Evolutionary conservation across 176 grass and related monocot species (phyloP).

Genomic region (Miscanthus lutarioriparius): DNA sequence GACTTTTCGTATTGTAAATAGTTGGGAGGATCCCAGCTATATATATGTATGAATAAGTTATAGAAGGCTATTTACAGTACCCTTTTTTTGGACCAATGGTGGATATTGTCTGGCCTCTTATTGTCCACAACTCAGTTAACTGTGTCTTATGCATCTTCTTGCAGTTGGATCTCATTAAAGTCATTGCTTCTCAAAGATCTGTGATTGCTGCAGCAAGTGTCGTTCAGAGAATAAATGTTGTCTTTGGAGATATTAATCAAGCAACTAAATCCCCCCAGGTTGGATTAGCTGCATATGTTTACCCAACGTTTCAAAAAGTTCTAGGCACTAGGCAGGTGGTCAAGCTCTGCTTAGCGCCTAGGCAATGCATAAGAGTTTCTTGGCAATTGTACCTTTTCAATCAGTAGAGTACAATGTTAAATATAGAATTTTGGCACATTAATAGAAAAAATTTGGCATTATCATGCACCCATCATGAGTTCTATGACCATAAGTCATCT

Average conservation of each 20-base stretch:
- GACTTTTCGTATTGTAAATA: background rate
- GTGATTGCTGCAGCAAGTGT: conserved; percentile 72
- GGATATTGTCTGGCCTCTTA: background rate
- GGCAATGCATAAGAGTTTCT: background rate
- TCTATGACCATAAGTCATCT: background rate
- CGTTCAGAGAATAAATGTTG: conserved; percentile 70
- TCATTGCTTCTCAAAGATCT: conserved; percentile 85
- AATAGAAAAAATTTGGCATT: background rate
- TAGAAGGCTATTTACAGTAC: background rate
- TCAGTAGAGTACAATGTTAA: background rate
- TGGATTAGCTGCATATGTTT: conserved; percentile 23
- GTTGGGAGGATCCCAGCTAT: background rate
- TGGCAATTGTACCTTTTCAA: background rate
- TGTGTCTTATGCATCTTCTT: conserved; percentile 29
- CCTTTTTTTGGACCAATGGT: background rate
- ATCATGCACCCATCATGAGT: background rate
- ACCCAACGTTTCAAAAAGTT: background rate
- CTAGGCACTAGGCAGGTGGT: background rate
- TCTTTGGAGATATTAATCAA: conserved; percentile 61
- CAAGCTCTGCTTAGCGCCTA: background rate
- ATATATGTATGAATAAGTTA: background rate
- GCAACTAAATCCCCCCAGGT: conserved; percentile 73
- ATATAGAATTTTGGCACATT: background rate
- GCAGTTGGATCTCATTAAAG: conserved; percentile 94
- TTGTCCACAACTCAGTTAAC: conserved; percentile 1